Evolutionary conservation across 2,329 filamentous ascomycete species (phyloP).

Genomic region (Aspergillus flavus): DNA sequence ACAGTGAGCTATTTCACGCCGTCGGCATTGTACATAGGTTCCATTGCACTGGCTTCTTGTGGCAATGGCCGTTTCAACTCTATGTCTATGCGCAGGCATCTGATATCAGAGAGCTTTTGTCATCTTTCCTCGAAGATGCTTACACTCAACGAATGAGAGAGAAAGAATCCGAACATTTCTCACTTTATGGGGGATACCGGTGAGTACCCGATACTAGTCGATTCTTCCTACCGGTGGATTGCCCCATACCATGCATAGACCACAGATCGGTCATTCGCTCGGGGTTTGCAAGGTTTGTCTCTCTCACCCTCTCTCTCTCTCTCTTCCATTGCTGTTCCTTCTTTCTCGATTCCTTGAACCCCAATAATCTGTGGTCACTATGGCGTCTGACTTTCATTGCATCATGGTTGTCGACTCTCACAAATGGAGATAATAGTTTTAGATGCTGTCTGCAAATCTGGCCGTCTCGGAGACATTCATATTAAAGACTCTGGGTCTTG

Average conservation of each 20-base stretch:
- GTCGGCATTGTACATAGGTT: not conserved
- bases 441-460: not conserved
- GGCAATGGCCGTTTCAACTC: too few relatives aligned
- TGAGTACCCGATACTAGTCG: not conserved
- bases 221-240: not conserved
- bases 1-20: not conserved
- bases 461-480: not conserved
- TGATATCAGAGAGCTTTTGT: too few relatives aligned
- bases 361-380: not conserved
- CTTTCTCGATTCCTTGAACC: not conserved
- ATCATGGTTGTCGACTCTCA: not conserved
- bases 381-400: too few relatives aligned
- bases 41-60: not conserved
- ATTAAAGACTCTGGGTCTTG: not conserved
- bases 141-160: too few relatives aligned
- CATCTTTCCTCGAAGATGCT: too few relatives aligned
- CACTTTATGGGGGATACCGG: not conserved
- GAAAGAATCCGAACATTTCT: too few relatives aligned
- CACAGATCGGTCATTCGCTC: not conserved
- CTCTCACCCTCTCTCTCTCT: not conserved
- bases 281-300: not conserved
- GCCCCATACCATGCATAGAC: not conserved
- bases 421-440: not conserved
- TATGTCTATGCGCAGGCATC: too few relatives aligned
- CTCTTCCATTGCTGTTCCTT: not conserved